Conservation (phyloP, 2,329 filamentous ascomycete species). For the Xylariales sp. region DNA sequence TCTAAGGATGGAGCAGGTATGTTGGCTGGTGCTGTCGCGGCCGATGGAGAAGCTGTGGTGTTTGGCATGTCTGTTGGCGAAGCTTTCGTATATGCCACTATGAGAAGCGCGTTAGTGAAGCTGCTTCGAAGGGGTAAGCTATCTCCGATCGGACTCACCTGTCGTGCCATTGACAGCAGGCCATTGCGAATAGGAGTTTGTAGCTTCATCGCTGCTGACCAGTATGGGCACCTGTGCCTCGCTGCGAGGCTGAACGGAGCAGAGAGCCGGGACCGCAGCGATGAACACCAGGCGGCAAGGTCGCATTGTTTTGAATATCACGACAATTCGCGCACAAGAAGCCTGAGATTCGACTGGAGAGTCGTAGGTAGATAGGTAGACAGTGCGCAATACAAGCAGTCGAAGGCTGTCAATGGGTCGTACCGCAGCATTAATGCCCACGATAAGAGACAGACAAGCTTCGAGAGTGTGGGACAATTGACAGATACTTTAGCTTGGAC, state of each 20-base stretch:
- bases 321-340: background rate
- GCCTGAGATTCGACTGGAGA: too few relatives aligned
- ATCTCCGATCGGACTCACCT: too few relatives aligned
- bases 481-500: background rate
- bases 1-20: constrained; percentile 11
- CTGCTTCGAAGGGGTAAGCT: too few relatives aligned
- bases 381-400: too few relatives aligned
- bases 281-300: constrained; percentile 3
- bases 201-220: constrained; percentile 4
- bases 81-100: constrained; percentile 5
- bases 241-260: constrained; percentile 7
- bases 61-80: constrained; percentile 1
- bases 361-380: too few relatives aligned
- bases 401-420: too few relatives aligned
- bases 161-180: constrained; percentile 7
- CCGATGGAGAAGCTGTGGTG: constrained; percentile 5
- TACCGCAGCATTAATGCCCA: background rate
- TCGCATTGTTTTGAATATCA: constrained; percentile 8
- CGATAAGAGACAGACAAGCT: too few relatives aligned
- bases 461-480: background rate
- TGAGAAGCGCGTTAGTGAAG: too few relatives aligned
- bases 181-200: constrained; percentile 5
- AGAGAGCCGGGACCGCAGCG: constrained; percentile 1
- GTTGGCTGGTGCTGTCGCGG: constrained; percentile 8
- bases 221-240: constrained; percentile 7